Percentiles rank a stretch among this genome's conserved stretches.
Conservation (phyloP, 1,284 basidiomycete genomes). For the Ganoderma leucocontextum region DNA sequence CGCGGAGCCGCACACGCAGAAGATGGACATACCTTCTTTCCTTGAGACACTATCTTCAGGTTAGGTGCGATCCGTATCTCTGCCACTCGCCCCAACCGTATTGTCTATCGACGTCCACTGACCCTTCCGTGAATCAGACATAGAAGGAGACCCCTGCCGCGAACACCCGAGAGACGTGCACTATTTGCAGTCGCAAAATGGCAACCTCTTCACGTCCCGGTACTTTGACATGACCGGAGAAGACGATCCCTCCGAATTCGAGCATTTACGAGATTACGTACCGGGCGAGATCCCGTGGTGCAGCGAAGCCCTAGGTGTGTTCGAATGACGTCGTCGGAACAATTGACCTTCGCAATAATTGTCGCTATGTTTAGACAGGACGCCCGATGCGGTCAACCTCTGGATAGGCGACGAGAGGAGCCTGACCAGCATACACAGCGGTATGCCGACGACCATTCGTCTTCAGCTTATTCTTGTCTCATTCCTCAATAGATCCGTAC, state of each 20-base stretch:
- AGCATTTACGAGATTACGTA: conserved; percentile 66
- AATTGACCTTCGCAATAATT: conserved; percentile 12
- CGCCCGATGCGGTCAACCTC: conserved; percentile 89
- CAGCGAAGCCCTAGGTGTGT: conserved; percentile 77
- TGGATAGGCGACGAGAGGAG: conserved; percentile 88
- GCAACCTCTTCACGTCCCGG: conserved; percentile 73
- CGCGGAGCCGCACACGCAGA: conserved; percentile 75
- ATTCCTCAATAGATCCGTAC: conserved; percentile 73
- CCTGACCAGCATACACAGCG: conserved; percentile 86
- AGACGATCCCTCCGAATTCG: conserved; percentile 64
- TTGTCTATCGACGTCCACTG: not conserved
- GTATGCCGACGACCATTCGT: conserved; percentile 48
- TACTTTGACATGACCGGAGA: conserved; percentile 48
- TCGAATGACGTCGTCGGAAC: not conserved
- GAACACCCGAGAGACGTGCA: conserved; percentile 52
- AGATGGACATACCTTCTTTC: conserved; percentile 71
- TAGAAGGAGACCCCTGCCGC: not conserved
- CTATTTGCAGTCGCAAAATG: conserved; percentile 93
- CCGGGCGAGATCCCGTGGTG: conserved; percentile 78
- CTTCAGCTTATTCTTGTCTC: not conserved
- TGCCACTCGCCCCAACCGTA: not conserved
- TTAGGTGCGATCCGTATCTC: conserved; percentile 40
- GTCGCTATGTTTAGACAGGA: conserved; percentile 51
- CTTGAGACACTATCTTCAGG: conserved; percentile 54
- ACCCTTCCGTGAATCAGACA: not conserved